Evolutionary conservation across 164 flowering plant species (phyloP).

Genomic region (Cinnamomum micranthum): DNA sequence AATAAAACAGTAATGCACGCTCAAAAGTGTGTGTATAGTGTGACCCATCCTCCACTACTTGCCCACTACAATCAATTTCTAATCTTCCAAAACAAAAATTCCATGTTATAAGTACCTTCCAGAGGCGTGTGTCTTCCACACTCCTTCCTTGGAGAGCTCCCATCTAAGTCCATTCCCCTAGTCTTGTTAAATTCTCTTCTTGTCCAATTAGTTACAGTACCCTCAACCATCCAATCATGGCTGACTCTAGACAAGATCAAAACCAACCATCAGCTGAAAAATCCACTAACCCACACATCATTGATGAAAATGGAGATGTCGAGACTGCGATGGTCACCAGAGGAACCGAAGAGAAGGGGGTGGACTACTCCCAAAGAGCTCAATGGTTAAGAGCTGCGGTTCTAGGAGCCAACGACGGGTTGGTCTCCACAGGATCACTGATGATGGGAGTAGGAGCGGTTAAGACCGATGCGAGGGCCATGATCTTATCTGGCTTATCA

Average conservation of each 20-base stretch:
- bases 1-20: background rate
- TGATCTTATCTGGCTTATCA: conserved; percentile 27
- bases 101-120: conserved; percentile 3
- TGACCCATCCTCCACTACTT: background rate
- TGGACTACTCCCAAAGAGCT: conserved; percentile 25
- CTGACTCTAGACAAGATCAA: background rate
- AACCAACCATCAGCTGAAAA: background rate
- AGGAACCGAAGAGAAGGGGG: conserved; percentile 1
- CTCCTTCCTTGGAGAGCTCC: background rate
- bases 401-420: conserved; percentile 33
- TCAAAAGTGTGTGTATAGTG: background rate
- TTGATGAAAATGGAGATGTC: background rate
- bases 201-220: background rate
- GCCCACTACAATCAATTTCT: background rate
- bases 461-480: conserved; percentile 16
- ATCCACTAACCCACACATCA: background rate
- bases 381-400: conserved; percentile 34
- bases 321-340: background rate
- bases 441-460: conserved; percentile 35
- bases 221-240: background rate
- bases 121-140: conserved; percentile 11
- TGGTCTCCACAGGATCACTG: conserved; percentile 27
- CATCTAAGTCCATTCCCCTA: background rate
- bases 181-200: background rate
- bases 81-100: background rate